phyloP scores from a whole-genome alignment of 73 alveolate genomes.

The Paramecium tetraurelia region DNA sequence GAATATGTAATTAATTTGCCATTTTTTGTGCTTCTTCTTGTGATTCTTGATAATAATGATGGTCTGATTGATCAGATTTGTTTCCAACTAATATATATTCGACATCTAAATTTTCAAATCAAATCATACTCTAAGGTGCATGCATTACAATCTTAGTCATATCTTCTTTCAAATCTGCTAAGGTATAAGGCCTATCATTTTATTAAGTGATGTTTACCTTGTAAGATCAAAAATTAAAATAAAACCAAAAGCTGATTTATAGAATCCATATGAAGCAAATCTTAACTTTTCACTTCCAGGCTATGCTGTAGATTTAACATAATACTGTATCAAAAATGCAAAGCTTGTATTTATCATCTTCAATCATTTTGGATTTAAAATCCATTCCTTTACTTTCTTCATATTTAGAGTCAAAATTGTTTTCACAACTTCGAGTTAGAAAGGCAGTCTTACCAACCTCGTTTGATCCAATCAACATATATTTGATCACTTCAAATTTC shows the following conservation, averaged over 20 bases:
- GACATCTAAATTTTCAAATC: not conserved
- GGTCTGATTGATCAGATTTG: not conserved
- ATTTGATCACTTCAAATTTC: not conserved
- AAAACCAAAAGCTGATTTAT: not conserved
- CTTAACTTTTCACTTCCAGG: not conserved
- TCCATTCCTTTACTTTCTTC: conserved; percentile 71
- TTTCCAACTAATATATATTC: not conserved
- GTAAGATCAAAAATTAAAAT: not conserved
- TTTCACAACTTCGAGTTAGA: conserved; percentile 65
- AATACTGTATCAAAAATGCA: not conserved
- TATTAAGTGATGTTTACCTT: not conserved
- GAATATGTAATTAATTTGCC: not conserved
- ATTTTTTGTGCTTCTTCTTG: not conserved
- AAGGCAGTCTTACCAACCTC: conserved; percentile 67
- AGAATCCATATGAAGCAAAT: not conserved
- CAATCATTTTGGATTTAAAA: conserved; percentile 56
- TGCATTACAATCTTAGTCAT: not conserved
- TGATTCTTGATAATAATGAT: not conserved
- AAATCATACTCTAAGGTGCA: not conserved
- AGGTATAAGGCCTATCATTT: not conserved
- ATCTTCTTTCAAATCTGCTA: not conserved
- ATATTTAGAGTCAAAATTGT: conserved; percentile 50
- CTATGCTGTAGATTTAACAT: not conserved
- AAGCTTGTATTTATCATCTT: conserved; percentile 49
- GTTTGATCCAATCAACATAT: not conserved